Base-by-base conservation (phyloP, 345 rosid species). In the Rhizophora apiculata region DNA sequence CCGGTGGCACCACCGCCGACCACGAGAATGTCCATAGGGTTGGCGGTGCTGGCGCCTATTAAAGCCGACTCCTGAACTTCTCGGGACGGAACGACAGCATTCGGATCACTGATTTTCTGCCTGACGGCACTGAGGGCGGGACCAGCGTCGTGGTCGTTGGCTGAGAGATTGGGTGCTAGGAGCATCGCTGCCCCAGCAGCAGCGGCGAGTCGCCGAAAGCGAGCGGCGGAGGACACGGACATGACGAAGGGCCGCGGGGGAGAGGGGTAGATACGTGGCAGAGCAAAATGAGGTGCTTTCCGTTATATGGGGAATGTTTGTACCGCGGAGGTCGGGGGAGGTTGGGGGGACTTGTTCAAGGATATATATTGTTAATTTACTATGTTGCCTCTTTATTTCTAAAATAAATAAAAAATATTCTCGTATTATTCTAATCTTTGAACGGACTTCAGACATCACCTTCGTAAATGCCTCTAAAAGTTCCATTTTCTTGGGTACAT, bases 1-100 rank as follows among this genome's bases (percentile, higher is more conserved):
- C 99, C 99, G 5, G 99, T 92, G 78, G 97, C 99, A 64, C 99
- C 99, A 52, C 99, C 96, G 26, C 99, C 97, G 8, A 95, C 82
- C 20, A 95, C 93, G 48, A 95, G 94, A 63, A 95, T 76, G 74
- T 95, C 99, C 32, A 95, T 86, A 1, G 97, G 97, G 64, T 82
- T 84, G 37, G 76, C 78, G 5, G 84, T 70, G 64, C 69, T 84
- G 18, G 97, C 70, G 60, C 80, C 84, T 15, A 83, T 65, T 67
- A 95, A 79, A 67, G 79, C 74, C 32, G 91, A 86, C 77, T 89
- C 88, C 78, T 92, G 97, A 21, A 62, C 84, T 52, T 82, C 81
- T 62, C 99, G 85, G 34, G 96, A 81, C 16, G 99, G 99, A 22
- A 95, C 78, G 3, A 77, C 69, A 52, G 84, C 85, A 8, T 49